Evolutionary conservation across 305 asterid species (phyloP), one percentile per base, ranked within the genome.

Genomic region (Rubia peregrina): DNA sequence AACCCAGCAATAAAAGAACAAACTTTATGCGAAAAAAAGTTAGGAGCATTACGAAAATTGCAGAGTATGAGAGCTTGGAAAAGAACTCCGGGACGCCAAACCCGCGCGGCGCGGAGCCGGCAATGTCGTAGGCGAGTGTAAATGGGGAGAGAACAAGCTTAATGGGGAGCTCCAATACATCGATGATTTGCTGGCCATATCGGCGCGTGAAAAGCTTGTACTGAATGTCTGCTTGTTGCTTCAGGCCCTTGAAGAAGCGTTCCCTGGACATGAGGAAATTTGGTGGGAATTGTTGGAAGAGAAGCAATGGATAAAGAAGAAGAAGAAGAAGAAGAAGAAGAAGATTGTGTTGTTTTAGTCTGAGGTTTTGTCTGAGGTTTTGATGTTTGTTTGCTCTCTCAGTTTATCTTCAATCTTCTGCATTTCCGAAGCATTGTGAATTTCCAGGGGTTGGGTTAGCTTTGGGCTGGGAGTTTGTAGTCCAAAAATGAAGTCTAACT

Each of bases 31-130:
- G 42, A 71, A 73, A 73, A 22, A 41, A 21, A 48, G 64, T 22
- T 24, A 62, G n/a, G 44, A 57, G 9, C 22, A 67, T 70, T 86
- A 93, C 98, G 68, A 93, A 93, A 78, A 91, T 82, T 80, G 98
- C 87, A 22, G 97, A 88, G 85, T 83, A 89, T 16, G 98, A 88
- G 40, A 93, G 80, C 81, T 89, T 91, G 78, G 98, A 89, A 65
- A 91, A 80, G 84, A 89, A 72, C 67, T 93, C 96, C 4, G 98
- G 98, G 72, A 93, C 74, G 71, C 98, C 98, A 70, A 91, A 93
- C 33, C 96, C 98, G 55, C 98, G 97, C 5, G 96, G 96, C 19
- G 97, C 97, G 49, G 97, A 93, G 82, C 96, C 98, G 55, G 96
- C 91, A 57, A 93, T 83, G 89, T 86, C 96, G 76, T 82, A 85